Evolutionary conservation across 192 early-diverging fungal species (phyloP), one percentile per base, ranked within the genome.

Genomic region (Coemansia javaensis): DNA sequence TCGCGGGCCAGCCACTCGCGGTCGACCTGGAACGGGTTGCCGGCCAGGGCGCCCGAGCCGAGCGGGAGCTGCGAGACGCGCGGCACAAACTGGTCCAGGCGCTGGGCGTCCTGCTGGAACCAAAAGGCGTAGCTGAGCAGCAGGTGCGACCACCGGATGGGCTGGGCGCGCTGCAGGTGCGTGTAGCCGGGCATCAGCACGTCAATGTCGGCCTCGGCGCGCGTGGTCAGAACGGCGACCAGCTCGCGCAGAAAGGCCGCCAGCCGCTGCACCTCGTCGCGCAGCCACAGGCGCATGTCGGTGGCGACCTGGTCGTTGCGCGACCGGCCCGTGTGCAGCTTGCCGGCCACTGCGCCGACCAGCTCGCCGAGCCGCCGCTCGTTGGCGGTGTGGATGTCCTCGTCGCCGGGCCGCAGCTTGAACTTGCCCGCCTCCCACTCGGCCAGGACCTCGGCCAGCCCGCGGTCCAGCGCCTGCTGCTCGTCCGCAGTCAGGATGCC

Each of bases 381-480:
- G 58, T 99, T 99, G 50, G 96, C 96, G 0, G 94, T 99, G 70
- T 99, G 96, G 63, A 99, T 99, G 74, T 99, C 96, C 64, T 99
- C 96, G 70, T 99, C 96, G 6, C 83, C 83, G 4, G 81, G 65
- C 44, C 78, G 53, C 24, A 90, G 73, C 28, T 54, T 77, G 73
- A 99, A 97, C 3, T 53, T 70, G 38, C 80, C 82, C 20, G 55
- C 32, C 12, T 80, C 75, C 96, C 96, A 99, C 60, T 99, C 96
- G 16, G 61, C 50, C 23, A 75, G 80, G 10, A 99, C 91, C 24
- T 63, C 48, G 27, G 80, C 62, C 8, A 99, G 82, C 2, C 96
- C 96, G 8, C 49, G 36, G 33, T 90, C 82, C 25, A 99, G 65
- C 30, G 67, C 57, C 44, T 79, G 78, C 27, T 79, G 77, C 60